Evolutionary conservation across 1,139 yeast genomes (phyloP), one percentile per base, ranked within the genome.

Genomic region (Lodderomyces margitis): DNA sequence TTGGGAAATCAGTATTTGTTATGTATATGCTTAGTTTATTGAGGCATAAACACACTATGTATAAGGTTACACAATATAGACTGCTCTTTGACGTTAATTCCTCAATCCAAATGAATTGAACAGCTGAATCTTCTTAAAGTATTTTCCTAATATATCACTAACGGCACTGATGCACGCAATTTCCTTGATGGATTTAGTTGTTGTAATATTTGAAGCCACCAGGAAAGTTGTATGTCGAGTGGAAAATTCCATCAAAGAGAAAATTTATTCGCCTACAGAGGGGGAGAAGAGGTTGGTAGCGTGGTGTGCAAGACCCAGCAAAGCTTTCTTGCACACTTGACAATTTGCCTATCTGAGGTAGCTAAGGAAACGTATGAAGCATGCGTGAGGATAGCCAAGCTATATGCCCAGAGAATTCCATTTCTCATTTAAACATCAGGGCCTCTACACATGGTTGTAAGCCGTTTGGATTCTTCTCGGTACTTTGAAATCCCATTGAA

Each of bases 11-110:
- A 21, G 11, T 21, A 7, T 7, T 4, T 19, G 23, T 36, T 31
- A 27, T 20, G 21, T 14, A 19, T 37, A n/a, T 19, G 32, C 21
- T n/a, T 32, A 38, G 41, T 32, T 32, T 33, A 33, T 38, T 41
- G 38, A 41, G 28, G 21, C 14, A 36, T 42, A 42, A 39, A 42
- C 42, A 42, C 34, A 31, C 45, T 42, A 42, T 42, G 45, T 42
- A 42, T 39, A 33, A n/a, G 21, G 33, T 35, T 42, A 39, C 39
- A 39, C 41, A 39, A 28, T 30, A 24, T 30, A 31, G 36, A 35
- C 35, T 28, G 15, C 11, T 28, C 16, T 27, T 5, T 27, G 16
- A 7, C 19, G 5, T 28, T 4, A 15, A 15, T 28, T 19, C 4
- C n/a, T 25, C 30, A 25, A 25, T 25, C n/a, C 25, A 23, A 6